Evolutionary conservation across 2,329 filamentous ascomycete species (phyloP).

Genomic region (Nothophoma quercina): DNA sequence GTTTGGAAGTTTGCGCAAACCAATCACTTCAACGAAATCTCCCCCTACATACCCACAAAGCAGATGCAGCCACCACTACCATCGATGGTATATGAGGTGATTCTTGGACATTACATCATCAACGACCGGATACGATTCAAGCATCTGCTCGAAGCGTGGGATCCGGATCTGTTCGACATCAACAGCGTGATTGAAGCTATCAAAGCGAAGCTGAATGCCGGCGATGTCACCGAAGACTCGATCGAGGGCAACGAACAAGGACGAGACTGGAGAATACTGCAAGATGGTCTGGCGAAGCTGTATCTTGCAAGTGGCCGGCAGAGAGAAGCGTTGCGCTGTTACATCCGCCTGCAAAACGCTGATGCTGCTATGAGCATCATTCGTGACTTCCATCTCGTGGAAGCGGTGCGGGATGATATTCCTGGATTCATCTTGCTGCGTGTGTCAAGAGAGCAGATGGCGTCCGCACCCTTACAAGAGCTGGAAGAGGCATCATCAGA

Average conservation of each 20-base stretch:
- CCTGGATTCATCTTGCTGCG: constrained; percentile 85
- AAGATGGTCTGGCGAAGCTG: constrained; percentile 83
- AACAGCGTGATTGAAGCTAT: constrained; percentile 78
- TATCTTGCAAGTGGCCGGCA: constrained; percentile 83
- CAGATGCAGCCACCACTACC: constrained; percentile 81
- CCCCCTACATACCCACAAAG: constrained; percentile 78
- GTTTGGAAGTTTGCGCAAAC: constrained; percentile 89
- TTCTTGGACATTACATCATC: constrained; percentile 87
- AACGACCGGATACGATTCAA: constrained; percentile 77
- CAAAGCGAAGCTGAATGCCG: constrained; percentile 80
- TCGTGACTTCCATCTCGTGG: constrained; percentile 85
- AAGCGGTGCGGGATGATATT: constrained; percentile 88
- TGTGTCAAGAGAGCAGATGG: constrained; percentile 75
- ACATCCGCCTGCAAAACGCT: constrained; percentile 89
- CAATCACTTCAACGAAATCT: constrained; percentile 88
- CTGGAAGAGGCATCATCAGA: constrained; percentile 83
- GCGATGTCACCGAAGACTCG: constrained; percentile 77
- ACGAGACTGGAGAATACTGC: constrained; percentile 87
- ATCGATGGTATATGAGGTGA: constrained; percentile 83
- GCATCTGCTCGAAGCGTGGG: constrained; percentile 83
- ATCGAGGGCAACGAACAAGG: constrained; percentile 76
- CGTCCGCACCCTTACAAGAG: constrained; percentile 71
- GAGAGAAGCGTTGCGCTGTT: constrained; percentile 84
- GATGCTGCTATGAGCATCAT: constrained; percentile 89
- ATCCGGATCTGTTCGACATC: constrained; percentile 82